A percentile compares a stretch with the other conserved stretches of the same genome.
Conservation (phyloP, 345 rosid species). For the Arabidopsis arenosa region DNA sequence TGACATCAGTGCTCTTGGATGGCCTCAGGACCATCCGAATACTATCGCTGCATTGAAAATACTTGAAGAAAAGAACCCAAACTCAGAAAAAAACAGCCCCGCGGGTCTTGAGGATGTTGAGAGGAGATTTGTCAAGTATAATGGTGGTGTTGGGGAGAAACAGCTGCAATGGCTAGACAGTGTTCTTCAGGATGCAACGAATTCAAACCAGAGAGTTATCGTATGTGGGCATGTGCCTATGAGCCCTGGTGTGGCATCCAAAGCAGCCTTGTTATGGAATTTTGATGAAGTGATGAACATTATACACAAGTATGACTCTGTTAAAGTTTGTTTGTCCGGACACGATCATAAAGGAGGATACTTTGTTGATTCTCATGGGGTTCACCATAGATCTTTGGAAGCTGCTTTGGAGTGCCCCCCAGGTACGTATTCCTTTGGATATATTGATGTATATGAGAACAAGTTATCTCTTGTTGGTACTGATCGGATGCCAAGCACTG, state of each 20-base stretch:
- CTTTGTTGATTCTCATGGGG: conserved; percentile 74
- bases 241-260: conserved; percentile 58
- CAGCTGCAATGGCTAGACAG: conserved; percentile 79
- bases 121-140: conserved; percentile 87
- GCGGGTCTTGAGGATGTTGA: conserved; percentile 65
- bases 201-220: conserved; percentile 67
- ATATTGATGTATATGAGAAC: conserved; percentile 73
- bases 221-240: conserved; percentile 90
- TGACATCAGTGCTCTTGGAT: conserved; percentile 87
- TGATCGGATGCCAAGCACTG: conserved; percentile 63
- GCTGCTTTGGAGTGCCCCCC: conserved; percentile 95
- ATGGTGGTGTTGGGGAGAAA: conserved; percentile 85
- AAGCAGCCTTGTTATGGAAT: conserved; percentile 83
- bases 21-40: conserved; percentile 80
- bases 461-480: conserved; percentile 69
- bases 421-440: conserved; percentile 77
- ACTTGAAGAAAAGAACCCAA: conserved; percentile 74
- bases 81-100: conserved; percentile 83
- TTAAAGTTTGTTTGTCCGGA: conserved; percentile 85
- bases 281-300: conserved; percentile 77
- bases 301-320: conserved; percentile 69
- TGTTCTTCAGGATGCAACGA: conserved; percentile 70
- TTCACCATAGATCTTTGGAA: conserved; percentile 86
- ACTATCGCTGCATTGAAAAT: conserved; percentile 67
- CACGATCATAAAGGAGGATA: conserved; percentile 87